phyloP scores from a whole-genome alignment of 805 yeast genomes.

The Cyberlindnera sargentensis region DNA sequence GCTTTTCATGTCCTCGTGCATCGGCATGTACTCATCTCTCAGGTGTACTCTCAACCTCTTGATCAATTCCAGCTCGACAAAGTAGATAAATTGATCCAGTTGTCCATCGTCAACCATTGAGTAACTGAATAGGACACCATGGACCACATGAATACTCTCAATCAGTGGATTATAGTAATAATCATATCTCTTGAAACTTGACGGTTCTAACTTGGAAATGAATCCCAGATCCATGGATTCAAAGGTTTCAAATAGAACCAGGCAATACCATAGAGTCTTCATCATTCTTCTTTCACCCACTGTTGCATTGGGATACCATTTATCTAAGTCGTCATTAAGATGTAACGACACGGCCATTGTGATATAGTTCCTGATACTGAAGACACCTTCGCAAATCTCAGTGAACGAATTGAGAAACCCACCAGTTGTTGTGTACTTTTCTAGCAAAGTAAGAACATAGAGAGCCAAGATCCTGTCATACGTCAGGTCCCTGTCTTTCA shows the following conservation, averaged over 20 bases:
- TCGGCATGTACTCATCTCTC: conserved; percentile 6
- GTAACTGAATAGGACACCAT: conserved; percentile 12
- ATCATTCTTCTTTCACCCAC: conserved; percentile 6
- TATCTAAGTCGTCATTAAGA: conserved; percentile 9
- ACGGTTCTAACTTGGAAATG: conserved; percentile 14
- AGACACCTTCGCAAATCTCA: conserved; percentile 10
- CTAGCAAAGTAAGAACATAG: conserved; percentile 5
- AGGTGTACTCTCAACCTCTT: conserved; percentile 6
- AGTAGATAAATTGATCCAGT: conserved; percentile 9
- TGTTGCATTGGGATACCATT: conserved; percentile 6
- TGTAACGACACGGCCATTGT: conserved; percentile 8
- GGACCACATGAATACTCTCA: conserved; percentile 10
- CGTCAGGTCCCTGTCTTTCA: conserved; percentile 5
- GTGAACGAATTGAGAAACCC: conserved; percentile 9
- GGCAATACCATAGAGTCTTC: conserved; percentile 13
- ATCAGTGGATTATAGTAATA: conserved; percentile 10
- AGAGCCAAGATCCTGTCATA: conserved; percentile 5
- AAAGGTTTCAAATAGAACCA: conserved; percentile 10
- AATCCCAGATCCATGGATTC: conserved; percentile 14
- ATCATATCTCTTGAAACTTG: conserved; percentile 10
- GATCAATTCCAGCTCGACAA: conserved; percentile 8
- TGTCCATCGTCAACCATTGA: conserved; percentile 14
- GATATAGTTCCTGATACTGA: conserved; percentile 6
- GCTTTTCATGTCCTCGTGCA: conserved; percentile 3
- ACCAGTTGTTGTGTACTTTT: conserved; percentile 11